A percentile compares a stretch with the other conserved stretches of the same genome.
Conservation (phyloP, 2,329 filamentous ascomycete genomes). For the Coleophoma crateriformis region DNA sequence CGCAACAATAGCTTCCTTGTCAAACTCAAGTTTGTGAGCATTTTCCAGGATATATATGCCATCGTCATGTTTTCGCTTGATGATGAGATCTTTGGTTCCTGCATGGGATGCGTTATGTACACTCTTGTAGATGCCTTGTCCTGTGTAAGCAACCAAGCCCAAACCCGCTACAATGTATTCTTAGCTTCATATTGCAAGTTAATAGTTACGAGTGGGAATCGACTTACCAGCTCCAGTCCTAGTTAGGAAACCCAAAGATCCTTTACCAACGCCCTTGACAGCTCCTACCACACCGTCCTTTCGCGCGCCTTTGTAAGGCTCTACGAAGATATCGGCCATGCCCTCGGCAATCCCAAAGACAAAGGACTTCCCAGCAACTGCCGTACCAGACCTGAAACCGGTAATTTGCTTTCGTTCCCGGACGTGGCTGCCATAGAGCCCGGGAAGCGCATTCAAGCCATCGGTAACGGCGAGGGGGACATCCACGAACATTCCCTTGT, state of each 20-base stretch:
- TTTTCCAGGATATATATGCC: not conserved
- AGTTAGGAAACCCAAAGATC: constrained; percentile 3
- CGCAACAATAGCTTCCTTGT: not conserved
- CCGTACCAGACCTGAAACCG: constrained; percentile 66
- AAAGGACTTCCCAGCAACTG: constrained; percentile 63
- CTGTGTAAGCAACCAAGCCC: not conserved
- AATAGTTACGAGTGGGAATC: too few species aligned
- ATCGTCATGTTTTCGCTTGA: not conserved
- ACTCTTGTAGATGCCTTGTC: not conserved
- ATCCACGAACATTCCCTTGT: constrained; percentile 23
- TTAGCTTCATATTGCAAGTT: too few species aligned
- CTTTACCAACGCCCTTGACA: constrained; percentile 10
- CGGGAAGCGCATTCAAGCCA: constrained; percentile 8
- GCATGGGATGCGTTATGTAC: not conserved
- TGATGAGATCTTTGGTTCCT: not conserved
- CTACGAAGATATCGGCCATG: constrained; percentile 7
- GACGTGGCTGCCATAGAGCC: constrained; percentile 61
- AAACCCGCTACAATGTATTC: not conserved
- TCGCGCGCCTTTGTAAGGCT: constrained; percentile 8
- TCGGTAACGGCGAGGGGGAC: constrained; percentile 11
- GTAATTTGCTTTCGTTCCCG: constrained; percentile 74
- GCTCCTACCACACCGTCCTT: constrained; percentile 8
- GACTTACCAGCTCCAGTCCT: constrained; percentile 5
- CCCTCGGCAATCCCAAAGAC: constrained; percentile 7
- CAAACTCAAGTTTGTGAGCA: not conserved